Evolutionary conservation across 345 rosid species (phyloP).

Genomic region (Fremontodendron californicum): DNA sequence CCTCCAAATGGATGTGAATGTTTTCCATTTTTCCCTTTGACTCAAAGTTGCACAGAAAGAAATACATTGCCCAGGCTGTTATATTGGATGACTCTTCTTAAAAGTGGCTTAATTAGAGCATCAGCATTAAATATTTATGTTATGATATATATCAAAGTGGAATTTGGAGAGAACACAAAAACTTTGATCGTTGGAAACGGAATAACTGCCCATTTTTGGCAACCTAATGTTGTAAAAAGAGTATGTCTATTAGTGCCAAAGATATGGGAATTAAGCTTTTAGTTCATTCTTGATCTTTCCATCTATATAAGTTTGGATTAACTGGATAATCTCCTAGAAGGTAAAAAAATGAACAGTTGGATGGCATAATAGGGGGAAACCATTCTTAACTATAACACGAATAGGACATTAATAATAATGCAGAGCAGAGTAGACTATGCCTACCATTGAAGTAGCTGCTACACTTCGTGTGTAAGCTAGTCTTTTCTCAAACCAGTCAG

Average conservation of each 20-base stretch:
- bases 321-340: background rate
- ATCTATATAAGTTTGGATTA: background rate
- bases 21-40: background rate
- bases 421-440: conserved; percentile 20
- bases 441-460: conserved; percentile 94
- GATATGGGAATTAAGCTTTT: conserved; percentile 1
- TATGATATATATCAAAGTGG: background rate
- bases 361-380: background rate
- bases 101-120: background rate
- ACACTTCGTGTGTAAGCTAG: conserved; percentile 95
- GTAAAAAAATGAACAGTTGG: background rate
- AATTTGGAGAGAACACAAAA: background rate
- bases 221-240: background rate
- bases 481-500: conserved; percentile 99
- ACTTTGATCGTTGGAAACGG: background rate
- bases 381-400: background rate
- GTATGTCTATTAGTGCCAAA: background rate
- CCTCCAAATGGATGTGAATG: background rate
- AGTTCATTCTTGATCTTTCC: background rate
- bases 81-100: background rate
- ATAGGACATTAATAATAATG: background rate
- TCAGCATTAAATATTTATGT: background rate
- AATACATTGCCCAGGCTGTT: background rate
- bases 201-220: background rate
- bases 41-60: background rate